Percentiles rank a stretch among this genome's conserved stretches.
phyloP scores from a whole-genome alignment of 2,329 filamentous ascomycete genomes.

The Fusarium newnesense region DNA sequence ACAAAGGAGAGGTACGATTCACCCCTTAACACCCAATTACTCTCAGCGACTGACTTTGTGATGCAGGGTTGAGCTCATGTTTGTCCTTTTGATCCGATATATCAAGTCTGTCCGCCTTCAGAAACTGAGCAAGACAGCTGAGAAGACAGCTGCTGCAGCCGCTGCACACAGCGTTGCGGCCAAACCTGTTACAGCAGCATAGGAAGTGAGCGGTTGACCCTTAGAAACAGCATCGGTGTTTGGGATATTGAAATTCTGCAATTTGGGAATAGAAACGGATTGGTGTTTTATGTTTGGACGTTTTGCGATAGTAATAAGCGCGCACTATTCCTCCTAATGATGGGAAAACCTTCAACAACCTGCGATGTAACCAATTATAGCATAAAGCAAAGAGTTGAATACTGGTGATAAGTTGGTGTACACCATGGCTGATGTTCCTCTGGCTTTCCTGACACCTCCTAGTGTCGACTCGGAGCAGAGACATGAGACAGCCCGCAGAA shows the following conservation, averaged over 20 bases:
- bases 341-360: background rate
- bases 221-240: constrained; percentile 26
- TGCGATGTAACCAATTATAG: background rate
- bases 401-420: background rate
- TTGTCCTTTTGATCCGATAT: constrained; percentile 87
- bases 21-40: background rate
- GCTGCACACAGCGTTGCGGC: constrained; percentile 57
- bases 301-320: constrained; percentile 23
- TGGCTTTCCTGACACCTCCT: background rate
- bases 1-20: constrained; percentile 86
- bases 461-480: background rate
- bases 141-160: constrained; percentile 64
- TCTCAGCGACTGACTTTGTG: constrained; percentile 27
- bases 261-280: constrained; percentile 33
- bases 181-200: constrained; percentile 41
- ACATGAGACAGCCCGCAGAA: background rate
- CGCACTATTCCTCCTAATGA: background rate
- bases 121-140: constrained; percentile 74
- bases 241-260: constrained; percentile 5
- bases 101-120: constrained; percentile 75
- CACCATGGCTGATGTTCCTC: background rate
- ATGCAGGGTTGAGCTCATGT: constrained; percentile 83
- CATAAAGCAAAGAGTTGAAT: background rate
- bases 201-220: constrained; percentile 11
- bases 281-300: constrained; percentile 27